Evolutionary conservation across 768 basidiomycete species (phyloP).

Genomic region (Kwoniella newhampshirensis): DNA sequence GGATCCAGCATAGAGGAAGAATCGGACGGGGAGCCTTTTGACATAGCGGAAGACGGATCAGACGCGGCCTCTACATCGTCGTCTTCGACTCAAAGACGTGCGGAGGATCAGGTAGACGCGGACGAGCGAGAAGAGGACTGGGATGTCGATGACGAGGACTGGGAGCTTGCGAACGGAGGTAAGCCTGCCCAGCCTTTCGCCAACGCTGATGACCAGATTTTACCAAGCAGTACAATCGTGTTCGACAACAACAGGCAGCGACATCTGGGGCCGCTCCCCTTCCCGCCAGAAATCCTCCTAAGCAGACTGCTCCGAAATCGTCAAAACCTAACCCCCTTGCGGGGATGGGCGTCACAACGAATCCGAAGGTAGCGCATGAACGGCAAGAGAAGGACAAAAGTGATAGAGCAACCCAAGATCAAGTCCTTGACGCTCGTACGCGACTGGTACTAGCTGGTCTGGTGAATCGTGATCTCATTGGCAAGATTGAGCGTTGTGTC

Average conservation of each 20-base stretch:
- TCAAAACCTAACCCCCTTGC: conserved; percentile 12
- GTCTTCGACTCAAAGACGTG: background rate
- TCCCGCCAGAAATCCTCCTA: conserved; percentile 57
- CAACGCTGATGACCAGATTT: conserved; percentile 66
- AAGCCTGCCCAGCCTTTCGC: conserved; percentile 12
- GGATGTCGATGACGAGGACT: conserved; percentile 54
- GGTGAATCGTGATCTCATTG: conserved; percentile 83
- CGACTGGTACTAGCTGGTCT: conserved; percentile 92
- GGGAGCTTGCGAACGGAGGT: conserved; percentile 54
- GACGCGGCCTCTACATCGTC: background rate
- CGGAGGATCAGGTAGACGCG: conserved; percentile 23
- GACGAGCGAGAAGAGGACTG: conserved; percentile 27
- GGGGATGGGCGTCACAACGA: conserved; percentile 65
- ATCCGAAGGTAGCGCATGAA: conserved; percentile 87
- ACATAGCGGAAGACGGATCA: conserved; percentile 2
- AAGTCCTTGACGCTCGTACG: conserved; percentile 95
- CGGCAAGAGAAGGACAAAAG: conserved; percentile 94
- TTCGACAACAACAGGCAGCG: conserved; percentile 81
- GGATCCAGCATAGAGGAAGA: conserved; percentile 38
- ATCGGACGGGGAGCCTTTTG: conserved; percentile 16
- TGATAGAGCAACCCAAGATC: conserved; percentile 94
- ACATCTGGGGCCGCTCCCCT: conserved; percentile 22
- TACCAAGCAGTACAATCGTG: conserved; percentile 95
- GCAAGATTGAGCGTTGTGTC: conserved; percentile 91
- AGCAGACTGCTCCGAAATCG: conserved; percentile 65